These are phyloP conservation scores for Xylaria venustula DNA, from an alignment of 495 filamentous ascomycete genomes.

Conservation along the genomic window DNA sequence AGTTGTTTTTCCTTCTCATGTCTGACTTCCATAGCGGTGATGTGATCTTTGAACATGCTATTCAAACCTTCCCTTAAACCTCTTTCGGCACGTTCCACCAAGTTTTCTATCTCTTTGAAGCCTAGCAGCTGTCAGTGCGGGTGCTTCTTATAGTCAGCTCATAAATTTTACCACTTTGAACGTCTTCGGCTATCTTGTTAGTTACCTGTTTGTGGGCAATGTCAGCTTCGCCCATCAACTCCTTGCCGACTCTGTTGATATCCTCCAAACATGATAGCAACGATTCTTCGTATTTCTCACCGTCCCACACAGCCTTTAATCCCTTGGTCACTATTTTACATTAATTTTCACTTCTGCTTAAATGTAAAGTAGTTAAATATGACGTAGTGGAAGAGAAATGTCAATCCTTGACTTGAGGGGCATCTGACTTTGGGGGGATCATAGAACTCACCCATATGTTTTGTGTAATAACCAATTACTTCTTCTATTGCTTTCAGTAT, in stretches of 20 bases:
- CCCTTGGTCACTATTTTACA: neutral
- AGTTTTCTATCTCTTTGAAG: neutral
- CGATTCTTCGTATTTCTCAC: neutral
- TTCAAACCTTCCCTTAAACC: neutral
- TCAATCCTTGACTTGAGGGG: no score
- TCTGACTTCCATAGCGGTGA: neutral
- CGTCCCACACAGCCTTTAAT: neutral
- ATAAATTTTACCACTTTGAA: neutral
- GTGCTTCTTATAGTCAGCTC: neutral
- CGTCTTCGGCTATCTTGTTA: neutral
- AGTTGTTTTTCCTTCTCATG: constrained; percentile 1
- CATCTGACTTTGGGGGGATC: no score
- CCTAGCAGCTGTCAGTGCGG: neutral
- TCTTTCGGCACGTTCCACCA: neutral
- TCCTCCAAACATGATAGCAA: neutral
- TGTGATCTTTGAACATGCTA: neutral
- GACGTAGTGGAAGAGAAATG: no score
- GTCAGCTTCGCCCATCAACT: neutral
- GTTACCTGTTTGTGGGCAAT: neutral
- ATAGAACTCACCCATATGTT: neutral
- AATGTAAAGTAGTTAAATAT: no score
- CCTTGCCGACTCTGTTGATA: neutral
- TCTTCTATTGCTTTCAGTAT: constrained; percentile 2
- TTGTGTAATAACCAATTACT: neutral
- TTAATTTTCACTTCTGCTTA: no score